A percentile compares a stretch with the other conserved stretches of the same genome.
Conservation (phyloP, 148 eudicot genomes). For the Fagopyrum homotropicum region DNA sequence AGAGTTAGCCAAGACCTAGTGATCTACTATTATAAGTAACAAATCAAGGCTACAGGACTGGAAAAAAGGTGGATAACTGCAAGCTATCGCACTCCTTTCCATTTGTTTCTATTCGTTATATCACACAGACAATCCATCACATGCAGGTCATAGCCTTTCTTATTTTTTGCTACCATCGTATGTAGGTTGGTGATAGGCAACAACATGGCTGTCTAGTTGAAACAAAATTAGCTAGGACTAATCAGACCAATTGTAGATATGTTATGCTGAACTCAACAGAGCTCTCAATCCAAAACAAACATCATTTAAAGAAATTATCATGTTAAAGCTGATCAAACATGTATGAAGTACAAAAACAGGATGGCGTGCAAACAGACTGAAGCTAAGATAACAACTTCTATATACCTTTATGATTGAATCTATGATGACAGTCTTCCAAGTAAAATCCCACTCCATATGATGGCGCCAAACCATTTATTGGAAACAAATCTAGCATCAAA, state of each 20-base stretch:
- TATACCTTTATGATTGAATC: slow-evolving; percentile 1
- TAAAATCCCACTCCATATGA: slow-evolving; percentile 58
- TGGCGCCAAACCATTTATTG: slow-evolving; percentile 84
- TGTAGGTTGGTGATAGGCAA: too few species aligned
- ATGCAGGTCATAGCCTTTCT: too few species aligned
- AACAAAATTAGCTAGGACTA: background rate
- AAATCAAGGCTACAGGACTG: too few species aligned
- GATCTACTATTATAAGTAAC: background rate
- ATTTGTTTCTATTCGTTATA: background rate
- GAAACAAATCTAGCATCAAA: slow-evolving; percentile 52
- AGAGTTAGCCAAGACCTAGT: background rate
- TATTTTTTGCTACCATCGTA: too few species aligned
- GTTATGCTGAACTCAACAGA: background rate
- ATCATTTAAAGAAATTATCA: background rate
- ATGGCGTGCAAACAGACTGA: background rate
- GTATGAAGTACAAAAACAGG: too few species aligned
- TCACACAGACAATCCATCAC: too few species aligned
- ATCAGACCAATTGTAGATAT: background rate
- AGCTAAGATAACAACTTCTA: background rate
- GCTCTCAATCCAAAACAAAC: background rate
- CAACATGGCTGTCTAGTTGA: background rate
- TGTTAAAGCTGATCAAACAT: too few species aligned
- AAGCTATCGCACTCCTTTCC: background rate
- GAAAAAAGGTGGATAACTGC: background rate
- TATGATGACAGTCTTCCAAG: slow-evolving; percentile 51